Evolutionary conservation across 1,139 yeast species (phyloP), one percentile per base, ranked within the genome.

Genomic region (Cylindricascospora bacillispora): DNA sequence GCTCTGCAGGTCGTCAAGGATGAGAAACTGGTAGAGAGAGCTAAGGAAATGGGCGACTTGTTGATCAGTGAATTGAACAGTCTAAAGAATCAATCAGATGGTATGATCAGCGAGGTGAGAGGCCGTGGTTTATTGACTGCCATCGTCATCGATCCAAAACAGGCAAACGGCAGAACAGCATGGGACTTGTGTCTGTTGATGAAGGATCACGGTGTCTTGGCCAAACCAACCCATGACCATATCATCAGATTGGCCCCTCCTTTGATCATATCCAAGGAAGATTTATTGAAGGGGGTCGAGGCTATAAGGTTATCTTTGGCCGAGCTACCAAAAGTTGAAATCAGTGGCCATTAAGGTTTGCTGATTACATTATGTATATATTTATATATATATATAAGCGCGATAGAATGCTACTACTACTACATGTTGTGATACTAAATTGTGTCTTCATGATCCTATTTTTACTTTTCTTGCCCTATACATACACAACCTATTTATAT

Each of bases 191-290:
- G 98, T 61, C 56, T 86, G 48, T 61, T 82, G 46, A 78, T 89
- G 92, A 85, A 81, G 60, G 73, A 80, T 35, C 64, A 73, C 40
- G 98, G 98, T 35, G 79, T 86, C 19, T 65, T 86, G 52, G 97
- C 98, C 41, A 86, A 86, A 63, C 97, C 97, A 44, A 86, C 98
- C 3, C 98, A 86, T 55, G 95, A 85, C 50, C 79, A 83, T 56
- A 86, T 89, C 48, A 86, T 86, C 54, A 78, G 98, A 63, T 67
- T 86, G 55, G 95, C 97, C 6, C 98, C 98, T 34, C 97, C 98
- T 13, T 65, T 86, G 57, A 92, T 85, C 29, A 86, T 86, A 43
- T 70, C 89, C 23, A 81, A 83, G 54, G 89, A 78, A 47, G 95
- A 89, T 51, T 65, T 86, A 50, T 58, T 72, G 43, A 76, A 71